Percentiles rank a stretch among this genome's conserved stretches.
Evolutionary conservation across 176 grass and related monocot genomes (phyloP).

Genomic region (Cenchrus americanus): DNA sequence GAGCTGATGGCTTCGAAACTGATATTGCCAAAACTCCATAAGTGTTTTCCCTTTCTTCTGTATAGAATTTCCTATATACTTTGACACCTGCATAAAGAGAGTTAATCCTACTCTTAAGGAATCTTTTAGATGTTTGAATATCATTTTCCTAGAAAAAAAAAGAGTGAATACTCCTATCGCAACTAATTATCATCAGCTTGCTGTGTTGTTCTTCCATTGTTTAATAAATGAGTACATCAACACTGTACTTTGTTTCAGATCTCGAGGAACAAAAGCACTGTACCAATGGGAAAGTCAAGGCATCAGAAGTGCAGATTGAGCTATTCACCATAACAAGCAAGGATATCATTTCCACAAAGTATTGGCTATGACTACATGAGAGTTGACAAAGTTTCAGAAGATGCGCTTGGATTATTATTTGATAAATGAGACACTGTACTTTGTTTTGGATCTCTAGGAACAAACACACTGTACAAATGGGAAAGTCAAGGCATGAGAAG

Average conservation of each 20-base stretch:
- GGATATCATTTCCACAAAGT: conserved; percentile 7
- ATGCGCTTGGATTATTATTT: neutral
- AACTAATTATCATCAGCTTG: conserved; percentile 1
- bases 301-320: conserved; percentile 16
- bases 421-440: no score
- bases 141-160: neutral
- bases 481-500: no score
- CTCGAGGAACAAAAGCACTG: neutral
- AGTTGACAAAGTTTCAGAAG: conserved; percentile 14
- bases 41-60: conserved; percentile 66
- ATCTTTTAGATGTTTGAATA: neutral
- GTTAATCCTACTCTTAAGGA: conserved; percentile 3
- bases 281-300: neutral
- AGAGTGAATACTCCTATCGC: conserved; percentile 1
- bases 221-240: conserved; percentile 4
- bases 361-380: neutral
- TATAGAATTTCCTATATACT: conserved; percentile 88
- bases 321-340: conserved; percentile 1
- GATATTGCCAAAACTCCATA: conserved; percentile 83
- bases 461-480: no score
- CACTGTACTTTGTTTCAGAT: neutral
- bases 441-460: no score
- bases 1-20: conserved; percentile 60
- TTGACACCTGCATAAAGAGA: conserved; percentile 63
- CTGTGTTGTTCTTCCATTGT: neutral